Evolutionary conservation across 2,329 filamentous ascomycete genomes (phyloP).

Genomic region (Cladophialophora exuberans): DNA sequence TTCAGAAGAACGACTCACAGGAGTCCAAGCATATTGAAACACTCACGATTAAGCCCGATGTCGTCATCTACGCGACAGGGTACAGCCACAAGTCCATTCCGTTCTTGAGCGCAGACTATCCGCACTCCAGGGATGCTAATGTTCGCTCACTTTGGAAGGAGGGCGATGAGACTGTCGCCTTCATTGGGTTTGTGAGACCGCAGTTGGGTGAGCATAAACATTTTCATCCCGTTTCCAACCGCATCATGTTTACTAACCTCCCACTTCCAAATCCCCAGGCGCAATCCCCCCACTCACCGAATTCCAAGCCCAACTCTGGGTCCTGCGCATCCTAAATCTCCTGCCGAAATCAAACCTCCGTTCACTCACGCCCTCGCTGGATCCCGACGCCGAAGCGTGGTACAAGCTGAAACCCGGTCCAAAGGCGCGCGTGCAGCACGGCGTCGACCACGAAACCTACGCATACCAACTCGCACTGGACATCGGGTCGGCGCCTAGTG

Average conservation of each 20-base stretch:
- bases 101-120: constrained; percentile 6
- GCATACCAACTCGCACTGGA: constrained; percentile 16
- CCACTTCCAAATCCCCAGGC: background rate
- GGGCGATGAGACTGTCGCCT: constrained; percentile 13
- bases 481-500: constrained; percentile 9
- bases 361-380: background rate
- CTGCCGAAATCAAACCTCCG: constrained; percentile 5
- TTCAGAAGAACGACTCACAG: constrained; percentile 8
- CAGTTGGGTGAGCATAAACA: constrained; percentile 1
- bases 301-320: constrained; percentile 16
- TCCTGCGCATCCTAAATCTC: constrained; percentile 10
- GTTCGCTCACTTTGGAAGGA: constrained; percentile 10
- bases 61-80: constrained; percentile 10
- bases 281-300: constrained; percentile 13
- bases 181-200: constrained; percentile 14
- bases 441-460: constrained; percentile 16
- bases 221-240: background rate
- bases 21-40: constrained; percentile 12
- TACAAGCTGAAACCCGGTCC: constrained; percentile 7
- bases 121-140: constrained; percentile 10
- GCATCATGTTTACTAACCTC: background rate
- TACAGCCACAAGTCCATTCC: constrained; percentile 10
- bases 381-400: constrained; percentile 7
- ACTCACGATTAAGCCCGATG: constrained; percentile 8
- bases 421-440: constrained; percentile 6